Conservation (phyloP, 2,329 filamentous ascomycete species). For the Alternaria arbusti region DNA sequence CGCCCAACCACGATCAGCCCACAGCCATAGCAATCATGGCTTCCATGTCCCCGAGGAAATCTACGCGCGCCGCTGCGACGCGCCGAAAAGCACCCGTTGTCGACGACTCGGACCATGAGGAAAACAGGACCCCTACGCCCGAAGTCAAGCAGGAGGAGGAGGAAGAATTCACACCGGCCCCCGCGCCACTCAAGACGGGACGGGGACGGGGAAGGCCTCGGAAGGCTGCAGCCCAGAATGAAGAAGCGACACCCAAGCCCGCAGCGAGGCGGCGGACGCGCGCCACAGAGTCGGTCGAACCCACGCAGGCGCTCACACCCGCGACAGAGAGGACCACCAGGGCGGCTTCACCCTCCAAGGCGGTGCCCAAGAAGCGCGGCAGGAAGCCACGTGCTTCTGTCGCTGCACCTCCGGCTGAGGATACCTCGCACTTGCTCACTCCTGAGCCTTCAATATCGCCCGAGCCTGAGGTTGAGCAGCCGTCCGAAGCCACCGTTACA, state of each 20-base stretch:
- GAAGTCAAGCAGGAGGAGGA: constrained; percentile 68
- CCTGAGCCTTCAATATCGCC: constrained; percentile 63
- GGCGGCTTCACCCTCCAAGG: constrained; percentile 23
- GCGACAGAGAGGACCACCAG: constrained; percentile 59
- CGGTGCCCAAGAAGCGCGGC: constrained; percentile 66
- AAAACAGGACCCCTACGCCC: constrained; percentile 64
- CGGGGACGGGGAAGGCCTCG: constrained; percentile 64
- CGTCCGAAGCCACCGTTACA: constrained; percentile 10
- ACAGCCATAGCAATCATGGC: constrained; percentile 45
- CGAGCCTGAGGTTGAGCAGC: constrained; percentile 59
- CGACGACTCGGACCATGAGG: constrained; percentile 78
- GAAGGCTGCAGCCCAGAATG: constrained; percentile 39
- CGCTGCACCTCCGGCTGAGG: constrained; percentile 46
- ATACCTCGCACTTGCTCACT: constrained; percentile 52
- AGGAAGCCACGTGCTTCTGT: constrained; percentile 53
- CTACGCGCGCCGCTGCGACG: constrained; percentile 65
- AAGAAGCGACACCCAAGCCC: constrained; percentile 53
- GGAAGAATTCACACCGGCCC: constrained; percentile 81
- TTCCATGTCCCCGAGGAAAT: constrained; percentile 56
- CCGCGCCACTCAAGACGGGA: constrained; percentile 67
- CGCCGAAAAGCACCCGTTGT: constrained; percentile 73
- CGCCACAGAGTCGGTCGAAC: constrained; percentile 59
- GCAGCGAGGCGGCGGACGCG: constrained; percentile 56
- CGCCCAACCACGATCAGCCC: constrained; percentile 14
- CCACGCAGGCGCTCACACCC: constrained; percentile 66